Conservation (phyloP, 1,139 yeast species). For the Saccharomyces hybrid region DNA sequence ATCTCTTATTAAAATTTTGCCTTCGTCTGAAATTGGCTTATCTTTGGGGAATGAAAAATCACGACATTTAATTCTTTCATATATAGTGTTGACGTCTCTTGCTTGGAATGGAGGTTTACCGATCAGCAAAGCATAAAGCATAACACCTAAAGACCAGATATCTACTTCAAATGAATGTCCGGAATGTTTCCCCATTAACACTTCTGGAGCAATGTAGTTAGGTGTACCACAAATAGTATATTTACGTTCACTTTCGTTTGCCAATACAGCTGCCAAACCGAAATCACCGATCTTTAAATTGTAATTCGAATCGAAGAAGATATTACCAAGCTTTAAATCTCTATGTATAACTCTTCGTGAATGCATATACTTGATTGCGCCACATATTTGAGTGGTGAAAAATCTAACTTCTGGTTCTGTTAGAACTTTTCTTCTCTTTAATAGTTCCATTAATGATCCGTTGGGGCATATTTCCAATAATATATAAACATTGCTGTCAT, state of each 20-base stretch:
- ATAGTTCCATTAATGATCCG: conserved; percentile 85
- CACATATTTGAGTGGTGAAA: conserved; percentile 86
- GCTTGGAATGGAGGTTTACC: conserved; percentile 98
- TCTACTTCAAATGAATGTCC: conserved; percentile 95
- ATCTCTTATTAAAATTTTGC: conserved; percentile 60
- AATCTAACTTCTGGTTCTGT: conserved; percentile 88
- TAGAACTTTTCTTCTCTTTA: conserved; percentile 71
- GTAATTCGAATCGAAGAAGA: conserved; percentile 88
- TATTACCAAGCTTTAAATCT: conserved; percentile 67
- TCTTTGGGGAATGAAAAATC: conserved; percentile 78
- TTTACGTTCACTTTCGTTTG: conserved; percentile 62
- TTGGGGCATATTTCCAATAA: conserved; percentile 90
- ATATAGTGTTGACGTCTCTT: conserved; percentile 86
- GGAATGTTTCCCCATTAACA: conserved; percentile 73
- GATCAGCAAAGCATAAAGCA: conserved; percentile 81
- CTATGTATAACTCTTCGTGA: conserved; percentile 43
- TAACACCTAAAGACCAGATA: conserved; percentile 94
- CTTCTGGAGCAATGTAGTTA: conserved; percentile 96
- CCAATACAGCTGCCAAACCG: conserved; percentile 87
- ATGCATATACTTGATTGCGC: conserved; percentile 89
- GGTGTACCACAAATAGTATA: conserved; percentile 97
- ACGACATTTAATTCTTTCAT: conserved; percentile 80
- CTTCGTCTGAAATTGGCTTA: conserved; percentile 60
- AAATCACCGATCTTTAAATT: conserved; percentile 92
- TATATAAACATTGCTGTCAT: conserved; percentile 86